Evolutionary conservation across 768 basidiomycete genomes (phyloP), one percentile per base, ranked within the genome.

Genomic region (Zangia roseola): DNA sequence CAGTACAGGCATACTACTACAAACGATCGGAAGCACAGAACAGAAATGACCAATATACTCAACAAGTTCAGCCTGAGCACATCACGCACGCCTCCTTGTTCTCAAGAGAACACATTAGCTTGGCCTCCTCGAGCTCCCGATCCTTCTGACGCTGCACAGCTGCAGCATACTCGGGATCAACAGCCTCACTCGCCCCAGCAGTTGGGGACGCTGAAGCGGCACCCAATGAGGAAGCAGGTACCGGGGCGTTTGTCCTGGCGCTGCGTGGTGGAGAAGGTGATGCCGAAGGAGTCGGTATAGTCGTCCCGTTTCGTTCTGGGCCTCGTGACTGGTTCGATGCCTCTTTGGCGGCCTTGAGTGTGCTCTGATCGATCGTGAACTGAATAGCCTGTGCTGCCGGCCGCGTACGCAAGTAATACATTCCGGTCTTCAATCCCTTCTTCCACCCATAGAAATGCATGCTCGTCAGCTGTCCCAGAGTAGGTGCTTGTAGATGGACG

Each of bases 381-480:
- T 99, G 93, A 67, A 95, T 94, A 43, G 97, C 97, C 62, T 92
- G 87, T 12, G 92, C 91, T 9, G 94, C 94, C 5, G 97, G 91
- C 44, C 91, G 82, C 30, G 97, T 97, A 46, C 97, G 83, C 42
- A 99, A 79, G 71, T 99, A 98, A 73, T 93, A 94, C 91, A 95
- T 94, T 58, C 95, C 97, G 1, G 97, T 99, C 52, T 99, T 99
- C 63, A 99, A 73, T 28, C 97, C 97, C 73, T 92, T 92, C 81
- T 95, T 95, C 97, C 97, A 98, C n/a, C 94, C 97, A 66, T 97
- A 97, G 77, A 94, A 95, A 70, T 94, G 93, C 92, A 94, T 94
- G 53, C 86, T 89, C 33, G 93, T 94, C 54, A 99, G 76, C 69
- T 99, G 95, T 9, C 91, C 91, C 49, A 86, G 75, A 4, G 92